Base-by-base conservation (phyloP, 2,329 filamentous ascomycete genomes). In the Aspergillus bombycis region DNA sequence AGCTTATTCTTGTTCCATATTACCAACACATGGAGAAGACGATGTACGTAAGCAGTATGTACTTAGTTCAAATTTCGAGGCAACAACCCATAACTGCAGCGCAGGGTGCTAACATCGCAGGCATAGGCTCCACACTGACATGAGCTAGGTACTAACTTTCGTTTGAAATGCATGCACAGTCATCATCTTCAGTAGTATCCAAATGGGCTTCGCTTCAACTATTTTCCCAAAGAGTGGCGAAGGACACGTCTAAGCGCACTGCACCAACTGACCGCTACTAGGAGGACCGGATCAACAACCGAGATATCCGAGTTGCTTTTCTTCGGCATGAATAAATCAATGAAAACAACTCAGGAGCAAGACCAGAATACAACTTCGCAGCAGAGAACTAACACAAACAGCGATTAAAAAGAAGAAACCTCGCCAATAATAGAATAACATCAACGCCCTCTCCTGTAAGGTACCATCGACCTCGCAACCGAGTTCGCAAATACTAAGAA, bases 1-100 rank as follows among this genome's bases (percentile, higher is more conserved):
- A 54, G 52, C 52, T 54, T 54, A 54, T 54, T n/a, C 11, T 54
- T 11, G 21, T 36, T 36, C 23, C 52, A 36, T 54, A 21, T 54
- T 30, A n/a, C 28, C 16, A 34, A 14, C 52, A 4, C 4, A 36
- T 36, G n/a, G 12, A 32, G 52, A 34, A 12, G 52, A n/a, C 6
- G 30, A 5, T n/a, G n/a, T n/a, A n/a, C n/a, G n/a, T n/a, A n/a
- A n/a, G n/a, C n/a, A n/a, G n/a, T n/a, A 28, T n/a, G 16, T 23
- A 14, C 16, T 16, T 12, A 53, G 14, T n/a, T 12, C 12, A 14
- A 34, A 36, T 8, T 34, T n/a, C 10, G 23, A 21, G 19, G 28
- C 12, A 34, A 12, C 52, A 36, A 36, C 9, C 30, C 32, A 54
- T 19, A 36, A 36, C 4, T 34, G 19, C 52, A 36, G 52, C 30